Base-by-base conservation (phyloP, 2,329 filamentous ascomycete species). In the Dryadomyces quercus-mongolicae region DNA sequence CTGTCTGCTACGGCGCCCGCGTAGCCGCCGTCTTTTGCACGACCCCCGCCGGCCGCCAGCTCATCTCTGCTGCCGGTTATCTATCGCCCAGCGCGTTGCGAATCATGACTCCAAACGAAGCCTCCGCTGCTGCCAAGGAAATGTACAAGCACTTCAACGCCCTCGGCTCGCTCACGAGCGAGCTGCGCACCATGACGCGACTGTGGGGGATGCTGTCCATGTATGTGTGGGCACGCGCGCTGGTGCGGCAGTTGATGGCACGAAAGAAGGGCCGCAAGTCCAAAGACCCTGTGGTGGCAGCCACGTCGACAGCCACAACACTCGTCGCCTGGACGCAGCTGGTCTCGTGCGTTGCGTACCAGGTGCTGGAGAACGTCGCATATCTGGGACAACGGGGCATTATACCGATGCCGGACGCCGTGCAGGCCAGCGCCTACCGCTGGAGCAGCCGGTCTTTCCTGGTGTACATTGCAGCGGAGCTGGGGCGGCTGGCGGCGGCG, bases 381-480 rank as follows among this genome's bases (percentile, higher is more conserved):
- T 95, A 86, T 71, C 76, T 97, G 42, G 76, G 82, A 3, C 74
- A 75, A 57, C 90, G 90, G 67, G 84, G 85, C 20, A 78, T 94
- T 3, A 65, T 95, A 51, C 74, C 70, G 16, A 75, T 80, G 70
- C 68, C 69, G 6, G 72, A 75, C 15, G 74, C 77, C 49, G 77
- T 76, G 49, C 77, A 86, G 65, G 75, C 67, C 31, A 74, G 71
- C 60, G 82, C 84, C 65, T 84, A 79, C 68, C 66, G 82, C 18
- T 87, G 85, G 82, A 90, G 86, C 68, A 82, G 81, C 55, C 77
- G 89, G 47, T 87, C 86, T 58, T 97, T 92, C 89, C 81, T 84
- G 54, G 76, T 78, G 22, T 89, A 90, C 70, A 82, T 95, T 7
- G 79, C 78, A 20, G 71, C 91, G 57, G 89, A 96, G 71, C 77